These are phyloP conservation scores for Aspergillus panamensis DNA, from an alignment of 495 filamentous ascomycete species.

Conservation along the genomic window DNA sequence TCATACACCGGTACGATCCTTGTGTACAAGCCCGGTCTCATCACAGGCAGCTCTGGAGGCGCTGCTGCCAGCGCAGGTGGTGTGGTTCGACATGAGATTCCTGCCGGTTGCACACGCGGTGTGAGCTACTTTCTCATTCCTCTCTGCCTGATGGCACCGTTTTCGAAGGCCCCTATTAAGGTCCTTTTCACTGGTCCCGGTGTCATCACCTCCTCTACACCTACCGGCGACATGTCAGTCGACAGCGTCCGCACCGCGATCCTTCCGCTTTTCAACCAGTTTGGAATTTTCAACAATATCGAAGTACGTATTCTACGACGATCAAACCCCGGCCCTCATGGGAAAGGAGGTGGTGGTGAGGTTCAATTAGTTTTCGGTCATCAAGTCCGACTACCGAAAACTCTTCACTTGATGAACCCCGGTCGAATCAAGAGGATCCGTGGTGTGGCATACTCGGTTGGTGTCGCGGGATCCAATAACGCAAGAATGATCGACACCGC, in stretches of 20 bases:
- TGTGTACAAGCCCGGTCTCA: conserved; percentile 85
- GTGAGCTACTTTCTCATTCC: conserved; percentile 91
- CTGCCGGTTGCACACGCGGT: conserved; percentile 68
- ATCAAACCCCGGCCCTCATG: conserved; percentile 68
- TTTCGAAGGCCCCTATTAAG: conserved; percentile 83
- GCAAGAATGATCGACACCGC: conserved; percentile 90
- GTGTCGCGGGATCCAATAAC: conserved; percentile 87
- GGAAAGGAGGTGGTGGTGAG: conserved; percentile 79
- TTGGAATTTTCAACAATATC: conserved; percentile 83
- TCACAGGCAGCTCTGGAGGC: conserved; percentile 72
- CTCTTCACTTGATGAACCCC: conserved; percentile 80
- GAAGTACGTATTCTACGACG: conserved; percentile 80
- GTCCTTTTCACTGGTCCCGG: conserved; percentile 85
- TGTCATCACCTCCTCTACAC: conserved; percentile 85
- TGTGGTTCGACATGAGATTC: conserved; percentile 72
- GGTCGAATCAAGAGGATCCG: conserved; percentile 85
- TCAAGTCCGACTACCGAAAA: conserved; percentile 89
- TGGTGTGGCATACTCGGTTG: conserved; percentile 88
- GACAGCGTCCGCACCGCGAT: conserved; percentile 93
- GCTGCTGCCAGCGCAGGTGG: conserved; percentile 62
- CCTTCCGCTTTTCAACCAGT: conserved; percentile 82
- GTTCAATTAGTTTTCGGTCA: conserved; percentile 89
- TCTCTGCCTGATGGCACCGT: conserved; percentile 86
- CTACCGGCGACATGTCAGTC: conserved; percentile 76
- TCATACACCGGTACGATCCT: conserved; percentile 91